A percentile compares a stretch with the other conserved stretches of the same genome.
These are phyloP conservation scores for Solanum pennellii DNA, from an alignment of 257 asterid species.

Conservation along the genomic window DNA sequence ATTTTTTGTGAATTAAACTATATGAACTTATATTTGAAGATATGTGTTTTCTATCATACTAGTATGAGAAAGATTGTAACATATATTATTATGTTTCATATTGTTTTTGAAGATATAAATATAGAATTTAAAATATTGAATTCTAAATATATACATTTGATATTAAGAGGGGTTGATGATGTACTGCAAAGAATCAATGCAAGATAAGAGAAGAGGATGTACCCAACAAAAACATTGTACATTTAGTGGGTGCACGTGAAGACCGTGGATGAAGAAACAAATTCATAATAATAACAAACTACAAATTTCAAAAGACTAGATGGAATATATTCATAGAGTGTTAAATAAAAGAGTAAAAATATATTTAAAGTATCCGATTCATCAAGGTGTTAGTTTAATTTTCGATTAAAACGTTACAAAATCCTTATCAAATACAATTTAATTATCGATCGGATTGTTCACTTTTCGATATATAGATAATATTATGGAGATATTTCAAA, in stretches of 20 bases:
- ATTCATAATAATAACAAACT: not conserved
- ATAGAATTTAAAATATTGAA: not conserved
- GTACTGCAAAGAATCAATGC: not conserved
- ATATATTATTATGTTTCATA: too few relatives aligned
- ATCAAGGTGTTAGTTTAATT: too few relatives aligned
- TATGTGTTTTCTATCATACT: too few relatives aligned
- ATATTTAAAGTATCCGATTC: too few relatives aligned
- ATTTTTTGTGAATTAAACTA: too few relatives aligned
- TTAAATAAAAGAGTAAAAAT: too few relatives aligned
- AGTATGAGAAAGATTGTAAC: too few relatives aligned
- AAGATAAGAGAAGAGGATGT: not conserved
- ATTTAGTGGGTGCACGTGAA: conserved; percentile 1
- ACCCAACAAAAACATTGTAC: not conserved
- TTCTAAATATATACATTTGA: not conserved
- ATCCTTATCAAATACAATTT: too few relatives aligned
- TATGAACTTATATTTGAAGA: too few relatives aligned
- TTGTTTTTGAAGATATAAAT: too few relatives aligned
- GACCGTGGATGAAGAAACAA: not conserved
- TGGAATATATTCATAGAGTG: not conserved
- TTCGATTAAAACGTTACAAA: too few relatives aligned
- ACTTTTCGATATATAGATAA: not conserved
- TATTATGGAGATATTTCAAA: not conserved
- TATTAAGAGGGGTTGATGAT: not conserved
- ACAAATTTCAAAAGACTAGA: not conserved
- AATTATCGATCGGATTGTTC: too few relatives aligned